phyloP scores from a whole-genome alignment of 805 yeast genomes.

The Starmerella apis region DNA sequence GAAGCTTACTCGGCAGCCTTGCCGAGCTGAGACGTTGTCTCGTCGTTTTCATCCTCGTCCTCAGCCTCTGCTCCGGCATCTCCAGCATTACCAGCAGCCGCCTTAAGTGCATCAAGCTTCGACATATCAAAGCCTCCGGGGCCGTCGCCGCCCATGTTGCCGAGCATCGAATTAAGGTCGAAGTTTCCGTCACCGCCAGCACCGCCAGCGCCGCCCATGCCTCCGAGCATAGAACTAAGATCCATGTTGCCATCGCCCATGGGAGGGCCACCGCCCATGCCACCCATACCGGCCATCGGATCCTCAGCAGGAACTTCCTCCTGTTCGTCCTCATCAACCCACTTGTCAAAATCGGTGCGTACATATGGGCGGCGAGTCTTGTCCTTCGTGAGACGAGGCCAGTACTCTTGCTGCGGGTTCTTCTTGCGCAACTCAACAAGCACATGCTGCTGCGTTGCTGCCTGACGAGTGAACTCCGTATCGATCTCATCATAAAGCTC shows the following conservation, averaged over 20 bases:
- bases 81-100: constrained; percentile 8
- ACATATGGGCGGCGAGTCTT: constrained; percentile 68
- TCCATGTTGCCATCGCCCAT: constrained; percentile 34
- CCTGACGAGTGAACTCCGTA: constrained; percentile 48
- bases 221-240: constrained; percentile 13
- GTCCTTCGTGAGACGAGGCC: constrained; percentile 93
- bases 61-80: constrained; percentile 14
- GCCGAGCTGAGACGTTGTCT: constrained; percentile 19
- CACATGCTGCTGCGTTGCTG: constrained; percentile 53
- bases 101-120: constrained; percentile 21
- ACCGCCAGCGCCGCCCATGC: constrained; percentile 37
- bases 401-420: constrained; percentile 58
- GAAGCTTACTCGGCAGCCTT: constrained; percentile 24
- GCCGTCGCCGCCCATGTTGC: constrained; percentile 19
- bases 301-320: constrained; percentile 51
- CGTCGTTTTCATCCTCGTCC: constrained; percentile 24
- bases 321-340: constrained; percentile 99
- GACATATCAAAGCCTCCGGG: constrained; percentile 28
- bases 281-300: constrained; percentile 32
- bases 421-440: constrained; percentile 61
- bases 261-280: constrained; percentile 28
- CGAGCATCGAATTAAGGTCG: constrained; percentile 5
- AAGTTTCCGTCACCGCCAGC: constrained; percentile 27
- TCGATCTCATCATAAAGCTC: constrained; percentile 72
- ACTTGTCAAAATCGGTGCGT: constrained; percentile 90